phyloP scores from a whole-genome alignment of 106 monocot genomes.

The Ottelia alismoides region DNA sequence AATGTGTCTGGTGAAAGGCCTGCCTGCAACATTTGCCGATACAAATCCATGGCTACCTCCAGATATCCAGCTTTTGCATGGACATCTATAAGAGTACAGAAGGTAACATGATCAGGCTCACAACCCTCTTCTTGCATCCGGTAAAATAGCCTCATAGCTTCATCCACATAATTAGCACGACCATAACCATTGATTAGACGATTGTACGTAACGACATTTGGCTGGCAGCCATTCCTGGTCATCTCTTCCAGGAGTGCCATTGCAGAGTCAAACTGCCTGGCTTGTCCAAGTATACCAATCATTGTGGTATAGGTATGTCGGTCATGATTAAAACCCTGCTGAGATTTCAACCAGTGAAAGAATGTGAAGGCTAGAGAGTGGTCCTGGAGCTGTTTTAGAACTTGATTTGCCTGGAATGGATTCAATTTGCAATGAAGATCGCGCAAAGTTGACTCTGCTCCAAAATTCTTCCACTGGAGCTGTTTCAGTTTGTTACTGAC shows the following conservation, averaged over 20 bases:
- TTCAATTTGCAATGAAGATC: constrained; percentile 54
- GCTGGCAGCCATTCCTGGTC: constrained; percentile 48
- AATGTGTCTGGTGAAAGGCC: constrained; percentile 92
- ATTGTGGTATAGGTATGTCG: constrained; percentile 93
- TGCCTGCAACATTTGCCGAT: constrained; percentile 49
- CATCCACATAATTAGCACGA: constrained; percentile 60
- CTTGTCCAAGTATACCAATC: constrained; percentile 91
- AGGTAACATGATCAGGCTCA: constrained; percentile 77
- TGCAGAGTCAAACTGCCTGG: constrained; percentile 60
- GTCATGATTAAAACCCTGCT: constrained; percentile 81
- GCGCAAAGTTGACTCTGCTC: constrained; percentile 35
- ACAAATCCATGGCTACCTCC: constrained; percentile 60
- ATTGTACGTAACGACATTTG: constrained; percentile 89
- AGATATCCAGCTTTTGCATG: constrained; percentile 92
- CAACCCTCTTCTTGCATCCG: constrained; percentile 69
- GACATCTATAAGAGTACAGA: constrained; percentile 92
- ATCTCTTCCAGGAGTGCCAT: constrained; percentile 82
- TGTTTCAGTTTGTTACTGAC: constrained; percentile 53
- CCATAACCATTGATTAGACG: constrained; percentile 88
- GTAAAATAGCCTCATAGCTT: constrained; percentile 62
- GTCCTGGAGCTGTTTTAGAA: constrained; percentile 68
- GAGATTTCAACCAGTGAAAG: constrained; percentile 83
- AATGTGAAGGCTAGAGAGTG: constrained; percentile 73
- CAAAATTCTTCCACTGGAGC: constrained; percentile 52
- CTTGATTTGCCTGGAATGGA: constrained; percentile 87